Conservation (phyloP, 257 asterid genomes). For the Craterostigma plantagineum region DNA sequence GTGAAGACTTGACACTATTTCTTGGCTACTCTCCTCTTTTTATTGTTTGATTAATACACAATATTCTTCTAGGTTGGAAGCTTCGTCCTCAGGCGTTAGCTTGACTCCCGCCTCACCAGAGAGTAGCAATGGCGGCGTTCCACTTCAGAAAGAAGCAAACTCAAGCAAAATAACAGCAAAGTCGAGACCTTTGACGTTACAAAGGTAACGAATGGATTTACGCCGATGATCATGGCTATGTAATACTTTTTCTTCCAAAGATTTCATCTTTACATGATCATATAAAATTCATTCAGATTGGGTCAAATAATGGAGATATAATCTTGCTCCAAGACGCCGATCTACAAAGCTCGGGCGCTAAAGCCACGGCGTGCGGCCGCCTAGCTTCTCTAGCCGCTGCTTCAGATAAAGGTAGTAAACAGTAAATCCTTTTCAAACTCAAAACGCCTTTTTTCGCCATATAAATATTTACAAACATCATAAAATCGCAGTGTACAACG, state of each 20-base stretch:
- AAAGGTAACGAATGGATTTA: no score
- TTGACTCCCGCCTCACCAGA: slow-evolving; percentile 33
- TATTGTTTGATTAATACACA: slow-evolving; percentile 1
- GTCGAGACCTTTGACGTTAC: neutral
- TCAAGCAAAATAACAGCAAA: slow-evolving; percentile 14
- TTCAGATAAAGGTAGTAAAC: slow-evolving; percentile 51
- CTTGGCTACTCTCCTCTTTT: neutral
- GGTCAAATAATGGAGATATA: slow-evolving; percentile 26
- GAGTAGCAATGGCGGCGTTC: slow-evolving; percentile 14
- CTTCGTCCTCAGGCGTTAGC: slow-evolving; percentile 64
- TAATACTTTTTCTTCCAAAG: no score
- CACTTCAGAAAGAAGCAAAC: slow-evolving; percentile 10
- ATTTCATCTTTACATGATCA: no score
- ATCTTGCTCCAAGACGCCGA: slow-evolving; percentile 47
- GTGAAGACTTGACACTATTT: slow-evolving; percentile 14
- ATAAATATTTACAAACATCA: no score
- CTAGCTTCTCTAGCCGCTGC: slow-evolving; percentile 53
- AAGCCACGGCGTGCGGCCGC: slow-evolving; percentile 68
- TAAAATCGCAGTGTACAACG: slow-evolving; percentile 46
- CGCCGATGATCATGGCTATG: no score
- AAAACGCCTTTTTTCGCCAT: no score
- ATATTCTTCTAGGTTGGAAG: slow-evolving; percentile 49
- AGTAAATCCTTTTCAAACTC: no score
- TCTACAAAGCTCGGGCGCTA: slow-evolving; percentile 55
- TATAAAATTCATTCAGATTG: slow-evolving; percentile 20